Evolutionary conservation across 345 rosid genomes (phyloP).

Genomic region (Brassica rapa): DNA sequence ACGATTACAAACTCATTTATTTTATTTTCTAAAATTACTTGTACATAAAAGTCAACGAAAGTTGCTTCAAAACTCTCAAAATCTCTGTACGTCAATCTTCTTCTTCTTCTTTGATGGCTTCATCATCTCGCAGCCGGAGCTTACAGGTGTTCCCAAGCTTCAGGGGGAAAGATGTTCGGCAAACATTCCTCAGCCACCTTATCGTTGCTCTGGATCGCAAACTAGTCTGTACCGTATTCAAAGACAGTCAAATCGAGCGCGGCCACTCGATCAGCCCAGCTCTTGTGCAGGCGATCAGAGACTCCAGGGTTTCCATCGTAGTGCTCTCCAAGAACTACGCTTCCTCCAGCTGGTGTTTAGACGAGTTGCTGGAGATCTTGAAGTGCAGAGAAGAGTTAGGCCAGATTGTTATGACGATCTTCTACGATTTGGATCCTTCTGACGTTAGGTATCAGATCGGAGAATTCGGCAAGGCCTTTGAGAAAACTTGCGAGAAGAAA

Average conservation of each 20-base stretch:
- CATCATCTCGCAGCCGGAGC: not conserved
- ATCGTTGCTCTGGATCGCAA: not conserved
- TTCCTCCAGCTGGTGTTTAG: not conserved
- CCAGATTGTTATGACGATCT: slow-evolving; percentile 20
- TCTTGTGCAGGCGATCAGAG: not conserved
- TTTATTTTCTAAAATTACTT: not conserved
- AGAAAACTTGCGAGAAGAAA: not conserved
- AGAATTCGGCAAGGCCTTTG: slow-evolving; percentile 7
- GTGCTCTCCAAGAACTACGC: not conserved
- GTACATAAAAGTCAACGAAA: not conserved
- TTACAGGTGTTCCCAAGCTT: slow-evolving; percentile 17
- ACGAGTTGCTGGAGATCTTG: slow-evolving; percentile 2
- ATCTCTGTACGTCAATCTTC: not conserved
- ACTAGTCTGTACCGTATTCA: not conserved
- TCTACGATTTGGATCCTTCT: slow-evolving; percentile 20
- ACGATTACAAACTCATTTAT: not conserved
- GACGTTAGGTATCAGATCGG: slow-evolving; percentile 13
- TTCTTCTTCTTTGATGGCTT: not conserved
- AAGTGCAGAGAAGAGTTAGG: not conserved
- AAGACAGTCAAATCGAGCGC: slow-evolving; percentile 11
- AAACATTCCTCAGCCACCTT: slow-evolving; percentile 6
- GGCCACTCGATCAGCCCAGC: slow-evolving; percentile 7
- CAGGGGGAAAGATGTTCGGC: slow-evolving; percentile 3
- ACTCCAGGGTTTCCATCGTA: slow-evolving; percentile 4
- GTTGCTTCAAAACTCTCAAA: not conserved